Evolutionary conservation across 306 rosid species (phyloP).

Genomic region (Cucurbita ficifolia): DNA sequence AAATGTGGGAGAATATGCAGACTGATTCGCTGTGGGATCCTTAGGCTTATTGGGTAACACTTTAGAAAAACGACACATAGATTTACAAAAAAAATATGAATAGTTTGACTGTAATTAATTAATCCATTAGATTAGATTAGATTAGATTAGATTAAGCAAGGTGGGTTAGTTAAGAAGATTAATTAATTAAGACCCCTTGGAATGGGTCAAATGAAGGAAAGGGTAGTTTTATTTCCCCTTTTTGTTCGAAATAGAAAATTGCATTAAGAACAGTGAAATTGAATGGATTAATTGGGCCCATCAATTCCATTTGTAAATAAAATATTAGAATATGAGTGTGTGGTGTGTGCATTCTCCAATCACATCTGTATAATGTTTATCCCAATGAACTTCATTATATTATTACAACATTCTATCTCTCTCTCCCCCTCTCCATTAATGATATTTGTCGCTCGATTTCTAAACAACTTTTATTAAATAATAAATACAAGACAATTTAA

Average conservation of each 20-base stretch:
- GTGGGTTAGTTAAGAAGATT: not conserved
- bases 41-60: conserved; percentile 8
- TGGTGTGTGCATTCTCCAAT: not conserved
- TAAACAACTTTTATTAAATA: no score
- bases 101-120: not conserved
- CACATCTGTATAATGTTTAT: not conserved
- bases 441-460: no score
- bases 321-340: not conserved
- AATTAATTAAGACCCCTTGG: not conserved
- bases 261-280: no score
- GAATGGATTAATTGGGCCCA: not conserved
- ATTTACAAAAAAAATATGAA: not conserved
- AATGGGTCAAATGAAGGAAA: not conserved
- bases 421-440: not conserved
- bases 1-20: conserved; percentile 21
- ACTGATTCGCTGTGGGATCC: conserved; percentile 32
- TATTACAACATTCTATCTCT: not conserved
- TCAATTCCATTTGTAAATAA: not conserved
- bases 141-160: not conserved
- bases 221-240: not conserved
- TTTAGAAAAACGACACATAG: not conserved
- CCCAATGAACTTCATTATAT: not conserved
- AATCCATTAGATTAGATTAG: not conserved
- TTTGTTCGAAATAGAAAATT: no score
- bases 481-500: no score